phyloP scores from a whole-genome alignment of 129 eudicot species.

The Chrysanthemum makinoi region DNA sequence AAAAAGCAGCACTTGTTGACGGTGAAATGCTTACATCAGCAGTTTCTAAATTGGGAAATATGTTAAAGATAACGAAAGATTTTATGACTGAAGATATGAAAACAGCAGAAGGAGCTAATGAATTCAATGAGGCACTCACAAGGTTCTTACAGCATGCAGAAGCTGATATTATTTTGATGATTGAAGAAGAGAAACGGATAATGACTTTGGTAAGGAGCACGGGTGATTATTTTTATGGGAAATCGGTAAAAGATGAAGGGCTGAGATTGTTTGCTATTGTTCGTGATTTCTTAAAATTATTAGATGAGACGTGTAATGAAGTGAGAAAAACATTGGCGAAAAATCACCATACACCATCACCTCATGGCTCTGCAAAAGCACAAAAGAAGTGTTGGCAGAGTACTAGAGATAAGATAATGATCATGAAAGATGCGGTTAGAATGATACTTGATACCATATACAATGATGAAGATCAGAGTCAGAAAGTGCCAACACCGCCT shows the following conservation, averaged over 20 bases:
- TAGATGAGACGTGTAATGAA: constrained; percentile 60
- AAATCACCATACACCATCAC: neutral
- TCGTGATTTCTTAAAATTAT: constrained; percentile 57
- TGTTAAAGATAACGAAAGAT: constrained; percentile 37
- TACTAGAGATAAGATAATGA: constrained; percentile 28
- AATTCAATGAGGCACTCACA: constrained; percentile 37
- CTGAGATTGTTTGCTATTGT: constrained; percentile 53
- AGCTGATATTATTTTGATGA: constrained; percentile 47
- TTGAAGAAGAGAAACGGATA: constrained; percentile 62
- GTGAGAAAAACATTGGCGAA: constrained; percentile 38
- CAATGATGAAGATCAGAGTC: constrained; percentile 18
- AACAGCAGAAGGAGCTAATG: constrained; percentile 41
- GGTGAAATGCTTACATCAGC: constrained; percentile 45
- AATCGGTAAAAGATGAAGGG: constrained; percentile 75
- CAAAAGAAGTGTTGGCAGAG: constrained; percentile 27
- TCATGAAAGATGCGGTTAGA: constrained; percentile 33
- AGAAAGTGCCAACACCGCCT: neutral
- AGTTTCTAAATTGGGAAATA: constrained; percentile 53
- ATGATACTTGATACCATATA: constrained; percentile 31
- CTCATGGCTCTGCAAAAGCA: neutral
- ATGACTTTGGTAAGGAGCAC: constrained; percentile 57
- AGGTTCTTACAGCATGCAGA: constrained; percentile 52
- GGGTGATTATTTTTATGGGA: constrained; percentile 83
- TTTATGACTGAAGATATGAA: constrained; percentile 53
- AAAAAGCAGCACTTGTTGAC: constrained; percentile 67